These are phyloP conservation scores for Pezicula neosporulosa DNA, from an alignment of 2,329 filamentous ascomycete genomes.

Conservation along the genomic window DNA sequence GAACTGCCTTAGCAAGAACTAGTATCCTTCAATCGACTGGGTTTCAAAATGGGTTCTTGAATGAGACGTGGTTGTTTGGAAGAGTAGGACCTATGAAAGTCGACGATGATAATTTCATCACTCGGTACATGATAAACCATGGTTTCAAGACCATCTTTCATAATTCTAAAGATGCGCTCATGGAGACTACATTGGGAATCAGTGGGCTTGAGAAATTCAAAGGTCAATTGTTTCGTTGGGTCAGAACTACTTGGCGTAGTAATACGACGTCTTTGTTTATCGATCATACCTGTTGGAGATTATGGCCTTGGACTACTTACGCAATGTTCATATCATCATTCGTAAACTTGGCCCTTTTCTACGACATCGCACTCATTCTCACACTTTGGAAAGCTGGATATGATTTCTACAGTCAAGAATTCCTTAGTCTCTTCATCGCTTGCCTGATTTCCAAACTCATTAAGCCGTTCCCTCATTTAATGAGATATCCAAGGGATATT, in stretches of 20 bases:
- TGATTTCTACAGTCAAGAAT: not conserved
- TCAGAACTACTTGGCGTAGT: not conserved
- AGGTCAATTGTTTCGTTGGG: not conserved
- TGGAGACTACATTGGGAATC: not conserved
- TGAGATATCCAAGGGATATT: slow-evolving; percentile 47
- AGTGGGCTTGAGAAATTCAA: not conserved
- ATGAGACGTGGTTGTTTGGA: slow-evolving; percentile 48
- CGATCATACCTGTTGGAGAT: not conserved
- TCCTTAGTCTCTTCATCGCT: slow-evolving; percentile 2
- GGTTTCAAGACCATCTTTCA: not conserved
- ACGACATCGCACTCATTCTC: slow-evolving; percentile 42
- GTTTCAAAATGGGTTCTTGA: slow-evolving; percentile 41
- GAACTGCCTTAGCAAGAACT: slow-evolving; percentile 49
- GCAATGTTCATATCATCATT: slow-evolving; percentile 51
- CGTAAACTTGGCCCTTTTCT: slow-evolving; percentile 52
- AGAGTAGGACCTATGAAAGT: not conserved
- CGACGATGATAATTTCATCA: slow-evolving; percentile 7
- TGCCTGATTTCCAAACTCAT: slow-evolving; percentile 49
- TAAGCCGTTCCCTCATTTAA: slow-evolving; percentile 52
- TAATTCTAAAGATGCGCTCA: not conserved
- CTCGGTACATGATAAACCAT: not conserved
- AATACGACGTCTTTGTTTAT: not conserved
- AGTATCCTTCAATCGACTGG: slow-evolving; percentile 39
- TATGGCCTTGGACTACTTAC: not conserved
- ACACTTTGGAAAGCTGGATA: slow-evolving; percentile 18